These are phyloP conservation scores for Apiospora aurea DNA, from an alignment of 2,329 filamentous ascomycete genomes.

Conservation along the genomic window DNA sequence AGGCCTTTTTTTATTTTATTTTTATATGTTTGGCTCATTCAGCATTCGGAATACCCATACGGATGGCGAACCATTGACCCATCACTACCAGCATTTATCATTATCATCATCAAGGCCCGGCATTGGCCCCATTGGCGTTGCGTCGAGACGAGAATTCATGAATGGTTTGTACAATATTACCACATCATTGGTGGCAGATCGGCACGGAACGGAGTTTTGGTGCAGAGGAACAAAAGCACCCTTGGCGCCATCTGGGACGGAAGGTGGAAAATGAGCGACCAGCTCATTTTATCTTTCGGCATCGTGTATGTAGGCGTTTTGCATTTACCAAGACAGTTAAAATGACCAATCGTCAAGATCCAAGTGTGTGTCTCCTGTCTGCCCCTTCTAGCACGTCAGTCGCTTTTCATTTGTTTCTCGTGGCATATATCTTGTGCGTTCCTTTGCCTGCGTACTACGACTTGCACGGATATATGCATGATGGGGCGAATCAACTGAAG, in stretches of 20 bases:
- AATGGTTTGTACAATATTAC: slow-evolving; percentile 14
- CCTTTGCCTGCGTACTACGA: not conserved
- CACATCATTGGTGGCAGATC: slow-evolving; percentile 20
- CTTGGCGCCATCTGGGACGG: slow-evolving; percentile 2
- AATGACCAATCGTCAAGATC: slow-evolving; percentile 4
- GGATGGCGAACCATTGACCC: slow-evolving; percentile 13
- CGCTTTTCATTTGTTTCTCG: not conserved
- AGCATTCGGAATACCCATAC: slow-evolving; percentile 16
- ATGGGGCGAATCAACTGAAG: not conserved
- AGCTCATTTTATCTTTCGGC: not conserved
- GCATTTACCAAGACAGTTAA: slow-evolving; percentile 19
- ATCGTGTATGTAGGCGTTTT: slow-evolving; percentile 24
- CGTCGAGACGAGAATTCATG: slow-evolving; percentile 18
- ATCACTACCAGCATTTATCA: slow-evolving; percentile 19
- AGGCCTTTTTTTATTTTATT: not conserved
- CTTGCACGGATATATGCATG: not conserved
- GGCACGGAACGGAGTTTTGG: slow-evolving; percentile 23
- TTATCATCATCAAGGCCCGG: slow-evolving; percentile 24
- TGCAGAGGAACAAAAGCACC: slow-evolving; percentile 8
- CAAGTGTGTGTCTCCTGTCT: not conserved
- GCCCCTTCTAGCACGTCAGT: not conserved
- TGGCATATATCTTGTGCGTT: not conserved
- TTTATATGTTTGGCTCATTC: slow-evolving; percentile 3
- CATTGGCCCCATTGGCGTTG: slow-evolving; percentile 22
- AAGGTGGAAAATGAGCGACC: not conserved